Evolutionary conservation across 805 yeast genomes (phyloP).

Genomic region (Metschnikowia kunwiensis): DNA sequence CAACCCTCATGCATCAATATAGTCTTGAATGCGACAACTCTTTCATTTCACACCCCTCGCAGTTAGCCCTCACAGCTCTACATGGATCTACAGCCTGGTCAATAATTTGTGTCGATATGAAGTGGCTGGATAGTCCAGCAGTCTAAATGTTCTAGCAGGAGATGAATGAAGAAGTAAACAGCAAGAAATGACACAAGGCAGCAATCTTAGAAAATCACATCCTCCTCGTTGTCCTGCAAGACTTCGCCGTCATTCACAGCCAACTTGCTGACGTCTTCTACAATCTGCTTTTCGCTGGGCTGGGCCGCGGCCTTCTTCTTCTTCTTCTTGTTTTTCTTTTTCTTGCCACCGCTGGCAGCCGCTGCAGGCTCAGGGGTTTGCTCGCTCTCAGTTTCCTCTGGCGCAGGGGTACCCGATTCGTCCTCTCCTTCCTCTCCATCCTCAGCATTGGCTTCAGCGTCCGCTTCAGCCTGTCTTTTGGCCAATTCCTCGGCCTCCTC

Average conservation of each 20-base stretch:
- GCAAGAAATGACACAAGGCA: background rate
- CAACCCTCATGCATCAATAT: no score
- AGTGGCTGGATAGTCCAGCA: no score
- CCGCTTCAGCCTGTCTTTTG: slow-evolving; percentile 19
- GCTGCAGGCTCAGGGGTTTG: slow-evolving; percentile 5
- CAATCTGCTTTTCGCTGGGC: slow-evolving; percentile 19
- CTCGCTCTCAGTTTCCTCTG: slow-evolving; percentile 3
- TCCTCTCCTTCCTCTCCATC: slow-evolving; percentile 19
- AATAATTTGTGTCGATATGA: no score
- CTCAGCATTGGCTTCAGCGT: slow-evolving; percentile 23
- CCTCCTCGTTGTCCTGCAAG: slow-evolving; percentile 44
- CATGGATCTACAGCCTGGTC: no score
- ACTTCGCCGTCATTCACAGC: slow-evolving; percentile 26
- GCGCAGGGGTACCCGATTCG: slow-evolving; percentile 12
- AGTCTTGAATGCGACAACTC: no score
- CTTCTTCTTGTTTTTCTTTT: slow-evolving; percentile 18
- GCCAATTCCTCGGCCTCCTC: slow-evolving; percentile 51
- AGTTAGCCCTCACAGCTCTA: no score
- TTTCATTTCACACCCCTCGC: no score
- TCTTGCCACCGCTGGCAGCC: slow-evolving; percentile 11
- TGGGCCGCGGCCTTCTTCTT: slow-evolving; percentile 11
- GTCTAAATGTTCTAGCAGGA: no score
- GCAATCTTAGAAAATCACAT: slow-evolving; percentile 36
- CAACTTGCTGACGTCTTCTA: slow-evolving; percentile 29
- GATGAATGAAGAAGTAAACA: no score